Evolutionary conservation across 2,329 filamentous ascomycete species (phyloP).

Genomic region (Phaeoacremonium minimum): DNA sequence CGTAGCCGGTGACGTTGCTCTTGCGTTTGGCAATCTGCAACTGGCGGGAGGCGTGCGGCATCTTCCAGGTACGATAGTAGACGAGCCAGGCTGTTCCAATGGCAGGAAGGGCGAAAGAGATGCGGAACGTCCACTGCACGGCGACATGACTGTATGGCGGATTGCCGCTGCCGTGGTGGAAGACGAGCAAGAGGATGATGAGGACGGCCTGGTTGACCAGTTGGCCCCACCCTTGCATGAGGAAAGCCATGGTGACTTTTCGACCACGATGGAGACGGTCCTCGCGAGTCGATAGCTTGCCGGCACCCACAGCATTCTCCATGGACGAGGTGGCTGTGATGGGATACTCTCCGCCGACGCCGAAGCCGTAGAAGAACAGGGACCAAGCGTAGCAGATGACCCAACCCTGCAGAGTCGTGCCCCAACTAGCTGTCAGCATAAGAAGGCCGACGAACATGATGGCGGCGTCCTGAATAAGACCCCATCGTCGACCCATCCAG

Average conservation of each 20-base stretch:
- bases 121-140: constrained; percentile 85
- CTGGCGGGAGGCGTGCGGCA: constrained; percentile 83
- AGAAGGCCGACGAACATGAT: constrained; percentile 94
- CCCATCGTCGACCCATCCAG: constrained; percentile 87
- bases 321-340: constrained; percentile 96
- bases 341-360: constrained; percentile 84
- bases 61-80: constrained; percentile 94
- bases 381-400: constrained; percentile 96
- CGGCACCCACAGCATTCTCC: constrained; percentile 82
- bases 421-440: constrained; percentile 91
- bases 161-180: constrained; percentile 73
- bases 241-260: constrained; percentile 90
- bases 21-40: constrained; percentile 81
- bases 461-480: constrained; percentile 88
- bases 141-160: constrained; percentile 74
- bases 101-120: constrained; percentile 89
- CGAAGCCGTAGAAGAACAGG: constrained; percentile 77
- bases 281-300: constrained; percentile 83
- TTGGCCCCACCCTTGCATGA: constrained; percentile 99
- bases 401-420: constrained; percentile 82
- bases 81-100: constrained; percentile 90
- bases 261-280: constrained; percentile 93
- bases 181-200: constrained; percentile 81
- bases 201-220: constrained; percentile 89
- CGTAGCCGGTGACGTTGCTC: constrained; percentile 84